phyloP scores from a whole-genome alignment of 225 moss, liverwort and hornwort species.

The Physcomitrellopsis africana region DNA sequence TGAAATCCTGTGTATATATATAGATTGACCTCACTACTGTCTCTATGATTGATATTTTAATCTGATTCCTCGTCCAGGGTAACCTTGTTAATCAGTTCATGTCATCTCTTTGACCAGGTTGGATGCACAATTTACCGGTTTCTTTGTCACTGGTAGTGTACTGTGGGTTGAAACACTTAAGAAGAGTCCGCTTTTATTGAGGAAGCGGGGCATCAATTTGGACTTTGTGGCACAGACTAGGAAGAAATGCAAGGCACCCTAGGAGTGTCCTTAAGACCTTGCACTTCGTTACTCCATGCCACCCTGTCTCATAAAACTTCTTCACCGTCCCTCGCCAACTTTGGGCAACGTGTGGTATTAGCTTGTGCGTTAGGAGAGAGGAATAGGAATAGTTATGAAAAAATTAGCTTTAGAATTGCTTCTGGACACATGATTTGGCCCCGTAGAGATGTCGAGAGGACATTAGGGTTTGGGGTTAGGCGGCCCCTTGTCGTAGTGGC shows the following conservation, averaged over 20 bases:
- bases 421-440: conserved; percentile 27
- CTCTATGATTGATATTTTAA: not conserved
- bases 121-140: not conserved
- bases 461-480: conserved; percentile 31
- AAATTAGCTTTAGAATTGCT: not conserved
- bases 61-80: not conserved
- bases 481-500: conserved; percentile 44
- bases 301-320: conserved; percentile 29
- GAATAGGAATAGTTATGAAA: conserved; percentile 16
- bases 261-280: conserved; percentile 54
- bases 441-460: conserved; percentile 19
- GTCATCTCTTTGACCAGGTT: conserved; percentile 18
- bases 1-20: no score
- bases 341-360: conserved; percentile 28
- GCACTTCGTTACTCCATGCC: conserved; percentile 43
- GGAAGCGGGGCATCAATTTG: not conserved
- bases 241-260: conserved; percentile 53
- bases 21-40: not conserved
- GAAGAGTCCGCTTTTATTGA: not conserved
- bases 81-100: not conserved
- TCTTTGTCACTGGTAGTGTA: not conserved
- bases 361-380: conserved; percentile 17
- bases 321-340: conserved; percentile 20
- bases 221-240: not conserved
- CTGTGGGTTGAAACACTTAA: not conserved